Percentiles rank a stretch among this genome's conserved stretches.
Evolutionary conservation across 139 green algal species (phyloP).

Genomic region (Closterium sp.): DNA sequence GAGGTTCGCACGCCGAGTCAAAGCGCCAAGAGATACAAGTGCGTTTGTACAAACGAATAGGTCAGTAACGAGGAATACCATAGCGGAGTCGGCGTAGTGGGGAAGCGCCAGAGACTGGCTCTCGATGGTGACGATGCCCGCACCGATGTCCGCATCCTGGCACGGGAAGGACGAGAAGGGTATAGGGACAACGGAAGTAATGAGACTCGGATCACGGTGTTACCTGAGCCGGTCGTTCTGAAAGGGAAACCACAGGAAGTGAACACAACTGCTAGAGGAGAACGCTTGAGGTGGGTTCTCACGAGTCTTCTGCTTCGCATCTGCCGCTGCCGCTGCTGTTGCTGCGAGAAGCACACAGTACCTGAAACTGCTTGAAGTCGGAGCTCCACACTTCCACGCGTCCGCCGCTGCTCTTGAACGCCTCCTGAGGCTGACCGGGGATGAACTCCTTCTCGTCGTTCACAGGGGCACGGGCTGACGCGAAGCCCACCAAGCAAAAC

Average conservation of each 20-base stretch:
- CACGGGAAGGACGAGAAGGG: not conserved
- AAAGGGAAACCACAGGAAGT: not conserved
- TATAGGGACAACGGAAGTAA: no score
- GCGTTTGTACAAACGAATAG: no score
- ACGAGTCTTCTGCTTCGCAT: not conserved
- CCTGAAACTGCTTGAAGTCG: constrained; percentile 36
- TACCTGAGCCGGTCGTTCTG: no score
- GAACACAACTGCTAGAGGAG: not conserved
- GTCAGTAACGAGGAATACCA: no score
- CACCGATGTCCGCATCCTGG: constrained; percentile 7
- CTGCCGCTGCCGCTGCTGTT: not conserved
- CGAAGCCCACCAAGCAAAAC: not conserved
- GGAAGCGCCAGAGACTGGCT: not conserved
- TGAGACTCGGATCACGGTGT: no score
- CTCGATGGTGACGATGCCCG: not conserved
- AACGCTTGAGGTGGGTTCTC: not conserved
- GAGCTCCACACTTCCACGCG: constrained; percentile 19
- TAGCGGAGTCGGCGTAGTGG: not conserved
- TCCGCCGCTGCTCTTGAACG: not conserved
- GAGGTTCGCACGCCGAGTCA: no score
- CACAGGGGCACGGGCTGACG: not conserved
- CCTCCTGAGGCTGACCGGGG: not conserved
- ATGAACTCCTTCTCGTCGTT: constrained; percentile 26
- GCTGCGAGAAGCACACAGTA: not conserved
- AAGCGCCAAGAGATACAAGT: no score